These are phyloP conservation scores for Bondarzewia mesenterica DNA, from an alignment of 1,284 basidiomycete species.

Conservation along the genomic window DNA sequence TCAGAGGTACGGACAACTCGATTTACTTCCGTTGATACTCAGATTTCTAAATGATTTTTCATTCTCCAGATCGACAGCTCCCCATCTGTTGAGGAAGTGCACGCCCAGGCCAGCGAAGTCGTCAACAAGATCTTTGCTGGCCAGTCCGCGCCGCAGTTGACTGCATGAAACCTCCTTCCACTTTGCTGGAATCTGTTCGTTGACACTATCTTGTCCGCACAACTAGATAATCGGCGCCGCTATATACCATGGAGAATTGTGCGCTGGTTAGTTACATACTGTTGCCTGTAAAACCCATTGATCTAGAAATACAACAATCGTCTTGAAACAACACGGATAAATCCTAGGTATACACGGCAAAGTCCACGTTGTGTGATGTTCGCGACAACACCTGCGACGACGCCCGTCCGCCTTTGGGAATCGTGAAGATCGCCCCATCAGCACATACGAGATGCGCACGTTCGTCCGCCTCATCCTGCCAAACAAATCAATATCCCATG, in stretches of 20 bases:
- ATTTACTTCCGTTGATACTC: neutral
- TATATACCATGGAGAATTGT: too few relatives aligned
- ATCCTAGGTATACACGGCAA: conserved; percentile 34
- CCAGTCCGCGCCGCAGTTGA: conserved; percentile 18
- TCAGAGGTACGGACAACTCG: conserved; percentile 51
- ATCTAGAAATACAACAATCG: too few relatives aligned
- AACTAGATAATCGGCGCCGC: too few relatives aligned
- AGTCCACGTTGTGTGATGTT: conserved; percentile 26
- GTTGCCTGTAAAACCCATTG: too few relatives aligned
- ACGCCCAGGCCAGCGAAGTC: conserved; percentile 50
- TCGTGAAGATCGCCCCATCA: conserved; percentile 61
- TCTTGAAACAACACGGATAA: too few relatives aligned
- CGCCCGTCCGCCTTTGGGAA: conserved; percentile 49
- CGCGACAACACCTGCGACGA: conserved; percentile 33
- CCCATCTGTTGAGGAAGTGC: conserved; percentile 66
- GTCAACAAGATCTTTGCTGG: conserved; percentile 35
- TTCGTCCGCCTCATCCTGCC: conserved; percentile 46
- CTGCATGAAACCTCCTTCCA: conserved; percentile 14
- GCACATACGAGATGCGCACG: conserved; percentile 62
- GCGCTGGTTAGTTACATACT: too few relatives aligned
- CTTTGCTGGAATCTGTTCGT: too few relatives aligned
- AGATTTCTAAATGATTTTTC: conserved; percentile 4
- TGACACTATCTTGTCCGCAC: too few relatives aligned
- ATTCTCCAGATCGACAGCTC: conserved; percentile 70
- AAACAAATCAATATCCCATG: conserved; percentile 4